Conservation (phyloP, 345 rosid species). For the Eucalyptus pauciflora region DNA sequence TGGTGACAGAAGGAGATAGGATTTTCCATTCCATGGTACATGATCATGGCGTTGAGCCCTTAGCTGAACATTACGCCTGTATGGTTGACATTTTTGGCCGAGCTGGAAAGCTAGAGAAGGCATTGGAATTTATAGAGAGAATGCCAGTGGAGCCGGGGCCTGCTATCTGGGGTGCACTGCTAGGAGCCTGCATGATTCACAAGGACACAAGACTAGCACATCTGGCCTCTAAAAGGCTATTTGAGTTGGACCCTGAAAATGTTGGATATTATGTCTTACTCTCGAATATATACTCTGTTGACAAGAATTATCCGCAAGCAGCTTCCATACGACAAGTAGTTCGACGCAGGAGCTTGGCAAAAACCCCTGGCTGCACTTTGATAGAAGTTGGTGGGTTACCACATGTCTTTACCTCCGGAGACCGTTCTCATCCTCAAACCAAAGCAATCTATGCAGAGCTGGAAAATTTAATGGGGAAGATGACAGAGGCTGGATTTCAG, state of each 20-base stretch:
- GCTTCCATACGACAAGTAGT: slow-evolving; percentile 58
- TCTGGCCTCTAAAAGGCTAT: slow-evolving; percentile 52
- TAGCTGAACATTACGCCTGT: slow-evolving; percentile 66
- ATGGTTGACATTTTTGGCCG: slow-evolving; percentile 77
- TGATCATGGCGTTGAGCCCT: slow-evolving; percentile 41
- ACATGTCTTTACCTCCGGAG: slow-evolving; percentile 69
- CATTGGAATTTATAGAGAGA: slow-evolving; percentile 46
- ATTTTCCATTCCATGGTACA: slow-evolving; percentile 57
- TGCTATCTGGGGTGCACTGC: slow-evolving; percentile 60
- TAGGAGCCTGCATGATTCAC: slow-evolving; percentile 77
- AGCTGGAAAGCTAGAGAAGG: slow-evolving; percentile 61
- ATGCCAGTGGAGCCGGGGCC: slow-evolving; percentile 53
- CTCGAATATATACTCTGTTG: slow-evolving; percentile 61
- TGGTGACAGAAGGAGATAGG: slow-evolving; percentile 57
- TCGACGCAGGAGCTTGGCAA: slow-evolving; percentile 42
- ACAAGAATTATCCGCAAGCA: slow-evolving; percentile 55
- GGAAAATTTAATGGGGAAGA: slow-evolving; percentile 46
- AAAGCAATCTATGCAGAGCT: slow-evolving; percentile 51
- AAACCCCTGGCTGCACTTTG: slow-evolving; percentile 73
- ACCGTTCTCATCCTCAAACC: slow-evolving; percentile 53
- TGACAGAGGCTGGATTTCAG: slow-evolving; percentile 68
- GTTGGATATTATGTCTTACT: slow-evolving; percentile 58
- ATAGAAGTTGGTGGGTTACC: slow-evolving; percentile 57
- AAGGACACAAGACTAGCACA: slow-evolving; percentile 54
- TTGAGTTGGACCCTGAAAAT: slow-evolving; percentile 54